phyloP scores from a whole-genome alignment of 371 early-diverging fungal genomes.

The Mortierella sp. region DNA sequence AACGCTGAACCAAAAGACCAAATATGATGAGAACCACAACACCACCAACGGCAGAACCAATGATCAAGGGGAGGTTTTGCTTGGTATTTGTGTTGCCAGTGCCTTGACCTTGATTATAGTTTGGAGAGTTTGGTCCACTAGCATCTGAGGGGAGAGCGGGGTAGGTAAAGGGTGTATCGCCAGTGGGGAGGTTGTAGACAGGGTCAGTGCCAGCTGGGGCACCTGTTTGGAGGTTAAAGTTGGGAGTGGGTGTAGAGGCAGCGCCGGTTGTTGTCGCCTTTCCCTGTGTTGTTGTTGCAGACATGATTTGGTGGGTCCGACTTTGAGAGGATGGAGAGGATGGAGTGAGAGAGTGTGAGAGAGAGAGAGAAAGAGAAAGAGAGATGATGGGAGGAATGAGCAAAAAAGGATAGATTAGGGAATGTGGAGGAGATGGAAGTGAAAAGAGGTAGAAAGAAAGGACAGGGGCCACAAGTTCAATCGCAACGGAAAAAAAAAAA shows the following conservation, averaged over 20 bases:
- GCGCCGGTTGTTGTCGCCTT: neutral
- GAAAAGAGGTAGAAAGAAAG: neutral
- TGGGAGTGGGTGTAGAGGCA: neutral
- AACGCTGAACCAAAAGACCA: conserved; percentile 44
- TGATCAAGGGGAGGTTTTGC: conserved; percentile 31
- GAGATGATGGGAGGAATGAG: too few species aligned
- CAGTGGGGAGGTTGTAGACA: conserved; percentile 38
- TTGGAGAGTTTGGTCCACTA: conserved; percentile 40
- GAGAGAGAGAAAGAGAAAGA: neutral
- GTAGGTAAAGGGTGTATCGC: conserved; percentile 23
- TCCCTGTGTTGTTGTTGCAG: neutral
- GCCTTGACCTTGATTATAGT: conserved; percentile 19
- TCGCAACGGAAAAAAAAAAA: neutral
- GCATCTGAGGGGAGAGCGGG: conserved; percentile 19
- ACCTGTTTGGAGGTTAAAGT: neutral
- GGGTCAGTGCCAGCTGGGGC: neutral
- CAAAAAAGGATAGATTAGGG: too few species aligned
- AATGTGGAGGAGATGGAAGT: conserved; percentile 8
- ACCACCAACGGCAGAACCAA: conserved; percentile 42
- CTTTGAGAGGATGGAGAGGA: neutral
- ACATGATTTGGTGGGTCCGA: neutral
- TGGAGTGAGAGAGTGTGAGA: neutral
- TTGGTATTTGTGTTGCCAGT: neutral
- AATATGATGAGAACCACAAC: conserved; percentile 29
- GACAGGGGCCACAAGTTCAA: conserved; percentile 12